Conservation (phyloP, 495 filamentous ascomycete species). For the Tetracladium marchalianum region DNA sequence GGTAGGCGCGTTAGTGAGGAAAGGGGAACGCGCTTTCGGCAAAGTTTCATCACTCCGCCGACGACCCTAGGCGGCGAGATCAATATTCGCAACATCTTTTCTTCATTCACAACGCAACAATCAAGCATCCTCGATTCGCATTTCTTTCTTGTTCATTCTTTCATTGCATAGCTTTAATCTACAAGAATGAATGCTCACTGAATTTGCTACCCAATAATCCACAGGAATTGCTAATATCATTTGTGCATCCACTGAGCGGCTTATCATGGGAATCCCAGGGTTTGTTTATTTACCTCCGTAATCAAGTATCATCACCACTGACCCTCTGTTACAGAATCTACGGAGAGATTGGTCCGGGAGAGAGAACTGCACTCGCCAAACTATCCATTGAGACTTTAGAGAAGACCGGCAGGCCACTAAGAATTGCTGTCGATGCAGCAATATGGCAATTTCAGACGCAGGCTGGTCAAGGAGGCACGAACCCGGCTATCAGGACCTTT, state of each 20-base stretch:
- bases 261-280: conserved; percentile 55
- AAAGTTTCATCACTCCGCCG: no score
- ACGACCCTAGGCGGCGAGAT: no score
- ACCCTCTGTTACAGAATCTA: conserved; percentile 54
- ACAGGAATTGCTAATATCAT: no score
- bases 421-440: conserved; percentile 87
- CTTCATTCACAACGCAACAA: no score
- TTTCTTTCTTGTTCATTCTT: no score
- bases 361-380: conserved; percentile 74
- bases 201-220: no score
- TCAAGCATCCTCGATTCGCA: no score
- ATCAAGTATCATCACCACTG: conserved; percentile 8
- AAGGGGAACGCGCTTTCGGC: no score
- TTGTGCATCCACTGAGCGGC: not conserved
- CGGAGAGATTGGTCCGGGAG: conserved; percentile 73
- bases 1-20: no score
- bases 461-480: conserved; percentile 74
- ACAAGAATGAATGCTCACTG: no score
- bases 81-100: no score
- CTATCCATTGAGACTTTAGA: conserved; percentile 69
- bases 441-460: conserved; percentile 98
- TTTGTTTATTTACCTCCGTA: conserved; percentile 15
- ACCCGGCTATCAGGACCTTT: conserved; percentile 84
- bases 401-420: conserved; percentile 57
- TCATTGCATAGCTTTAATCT: no score